These are phyloP conservation scores for Boletus bicolor DNA, from an alignment of 768 basidiomycete genomes.

Conservation along the genomic window DNA sequence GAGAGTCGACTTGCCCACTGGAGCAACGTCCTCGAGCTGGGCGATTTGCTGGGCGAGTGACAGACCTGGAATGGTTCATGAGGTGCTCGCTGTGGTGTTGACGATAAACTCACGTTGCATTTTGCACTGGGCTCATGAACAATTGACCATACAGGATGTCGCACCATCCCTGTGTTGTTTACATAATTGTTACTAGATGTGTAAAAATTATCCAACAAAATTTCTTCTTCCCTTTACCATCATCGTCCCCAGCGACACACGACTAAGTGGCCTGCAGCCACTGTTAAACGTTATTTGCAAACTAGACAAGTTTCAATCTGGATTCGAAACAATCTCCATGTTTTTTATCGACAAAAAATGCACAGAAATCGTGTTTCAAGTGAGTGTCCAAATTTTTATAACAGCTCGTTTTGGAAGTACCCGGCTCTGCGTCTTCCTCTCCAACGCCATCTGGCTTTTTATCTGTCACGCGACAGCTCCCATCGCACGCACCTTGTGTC, in stretches of 20 bases:
- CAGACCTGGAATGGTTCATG: slow-evolving; percentile 35
- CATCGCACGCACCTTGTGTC: slow-evolving; percentile 29
- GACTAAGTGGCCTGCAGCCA: slow-evolving; percentile 1
- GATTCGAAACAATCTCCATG: slow-evolving; percentile 34
- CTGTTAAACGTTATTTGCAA: too few species aligned
- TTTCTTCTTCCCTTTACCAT: slow-evolving; percentile 27
- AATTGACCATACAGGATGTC: neutral
- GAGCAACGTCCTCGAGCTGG: slow-evolving; percentile 68
- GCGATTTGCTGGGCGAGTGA: slow-evolving; percentile 81
- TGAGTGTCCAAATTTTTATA: slow-evolving; percentile 24
- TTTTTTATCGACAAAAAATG: slow-evolving; percentile 36
- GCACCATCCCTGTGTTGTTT: slow-evolving; percentile 19
- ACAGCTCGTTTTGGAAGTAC: slow-evolving; percentile 24
- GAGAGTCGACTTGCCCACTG: slow-evolving; percentile 50
- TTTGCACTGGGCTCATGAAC: neutral
- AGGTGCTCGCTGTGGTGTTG: slow-evolving; percentile 1
- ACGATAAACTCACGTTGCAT: slow-evolving; percentile 30
- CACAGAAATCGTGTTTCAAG: slow-evolving; percentile 36
- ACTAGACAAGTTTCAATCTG: slow-evolving; percentile 33
- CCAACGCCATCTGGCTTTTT: slow-evolving; percentile 28
- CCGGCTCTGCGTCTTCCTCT: slow-evolving; percentile 17
- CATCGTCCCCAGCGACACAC: slow-evolving; percentile 33
- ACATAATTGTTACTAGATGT: slow-evolving; percentile 32
- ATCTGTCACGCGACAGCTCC: slow-evolving; percentile 36
- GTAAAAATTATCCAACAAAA: slow-evolving; percentile 16